Base-by-base conservation (phyloP, 148 eudicot species). In the Amaranthus hypochondriacus region DNA sequence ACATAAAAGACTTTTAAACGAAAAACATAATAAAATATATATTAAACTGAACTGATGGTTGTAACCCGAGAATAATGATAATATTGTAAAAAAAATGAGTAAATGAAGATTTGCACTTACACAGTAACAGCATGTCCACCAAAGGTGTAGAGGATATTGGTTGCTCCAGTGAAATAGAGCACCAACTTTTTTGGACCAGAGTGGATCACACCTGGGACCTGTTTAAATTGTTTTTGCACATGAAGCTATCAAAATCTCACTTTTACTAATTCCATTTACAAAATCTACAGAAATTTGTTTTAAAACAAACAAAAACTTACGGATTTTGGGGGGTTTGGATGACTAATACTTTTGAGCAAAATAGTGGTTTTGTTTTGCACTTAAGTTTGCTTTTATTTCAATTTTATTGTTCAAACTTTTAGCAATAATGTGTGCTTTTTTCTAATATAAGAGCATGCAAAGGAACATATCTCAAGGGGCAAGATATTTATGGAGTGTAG, bases 61-160 rank as follows among this genome's bases (percentile, higher is more conserved):
- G 39, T 28, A 28, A 28, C 39, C 39, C 39, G 39, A 28, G 39
- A 28, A 28, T 28, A 28, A 28, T 28, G 39, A 28, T 28, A 28
- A 28, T 28, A 28, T 28, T 0, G 39, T 28, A 28, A 0, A 28
- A 28, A 28, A 28, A 28, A 0, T 0, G 39, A 28, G 39, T 28
- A 28, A 28, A 28, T 28, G 11, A 72, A 39, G 70, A 61, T 46
- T 71, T 71, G 50, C 58, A 78, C 92, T 84, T 72, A 90, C 95
- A 90, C 95, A 9, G 92, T 90, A 57, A 90, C 89, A 56, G 94
- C 94, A 71, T 89, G 94, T 9, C 94, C 94, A 7, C 94, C 94
- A 69, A 89, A 89, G 62, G 94, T 89, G 84, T 89, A 89, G 48
- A 89, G 89, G 48, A 88, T 86, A 63, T 88, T 88, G 66, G 92